Base-by-base conservation (phyloP, 1,139 yeast species). In the Geotrichum aggregatum region DNA sequence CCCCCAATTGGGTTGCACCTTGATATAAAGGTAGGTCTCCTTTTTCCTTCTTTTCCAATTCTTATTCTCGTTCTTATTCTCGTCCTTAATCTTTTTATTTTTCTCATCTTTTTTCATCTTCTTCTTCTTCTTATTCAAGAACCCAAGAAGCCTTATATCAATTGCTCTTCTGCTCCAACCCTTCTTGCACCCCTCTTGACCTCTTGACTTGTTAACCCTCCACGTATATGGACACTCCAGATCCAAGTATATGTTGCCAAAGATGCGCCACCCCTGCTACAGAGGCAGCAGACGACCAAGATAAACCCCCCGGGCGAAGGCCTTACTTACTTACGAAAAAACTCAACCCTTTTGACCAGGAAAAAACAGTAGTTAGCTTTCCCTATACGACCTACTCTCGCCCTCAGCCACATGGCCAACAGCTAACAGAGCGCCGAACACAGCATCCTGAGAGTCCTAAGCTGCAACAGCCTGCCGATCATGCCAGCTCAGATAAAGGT, bases 291-390 rank as follows among this genome's bases (percentile, higher is more conserved):
- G 44, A 47, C 31, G 47, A 44, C 43, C 33, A 46, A 19, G 54
- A 50, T 46, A 50, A 51, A 33, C 45, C 49, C 14, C 49, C 46
- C 19, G 47, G 35, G 47, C 39, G 36, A 38, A 38, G 45, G 44
- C 33, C 49, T 24, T 26, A 13, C 10, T 21, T 4, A 19, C 3
- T 18, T 19, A 39, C 22, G n/a, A 19, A 3, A 18, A 33, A 41
- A 3, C 18, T 6, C 10, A 16, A 36, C 41, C 14, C 21, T 16
- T 19, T n/a, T 5, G 28, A 8, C 28, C 28, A 24, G 8, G 8
- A 11, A 26, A 22, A 41, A 33, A n/a, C 44, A 24, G 28, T 26
- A 3, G 13, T 22, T 11, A 22, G 8, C 21, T 26, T 26, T 26
- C 44, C 35, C 21, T 5, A 34, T 5, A 6, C 14, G 4, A 4